Evolutionary conservation across 192 early-diverging fungal species (phyloP).

Genomic region (Entrophospora sp.): DNA sequence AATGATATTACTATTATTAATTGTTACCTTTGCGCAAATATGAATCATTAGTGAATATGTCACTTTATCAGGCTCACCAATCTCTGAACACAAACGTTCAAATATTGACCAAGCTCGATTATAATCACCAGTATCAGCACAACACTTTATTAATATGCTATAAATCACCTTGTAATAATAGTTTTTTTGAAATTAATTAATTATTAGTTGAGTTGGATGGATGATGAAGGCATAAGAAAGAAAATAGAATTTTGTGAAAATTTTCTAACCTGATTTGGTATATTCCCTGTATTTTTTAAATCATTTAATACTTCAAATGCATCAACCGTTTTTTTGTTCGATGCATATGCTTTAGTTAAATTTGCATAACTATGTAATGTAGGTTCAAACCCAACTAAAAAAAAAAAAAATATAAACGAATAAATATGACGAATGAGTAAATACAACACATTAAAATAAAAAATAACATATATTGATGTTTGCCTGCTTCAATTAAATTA

Average conservation of each 20-base stretch:
- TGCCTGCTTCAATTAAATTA: constrained; percentile 45
- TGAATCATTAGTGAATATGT: constrained; percentile 87
- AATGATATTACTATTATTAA: too few species aligned
- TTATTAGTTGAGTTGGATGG: too few species aligned
- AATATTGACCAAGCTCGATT: constrained; percentile 87
- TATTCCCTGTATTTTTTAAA: constrained; percentile 56
- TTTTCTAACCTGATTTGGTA: constrained; percentile 34
- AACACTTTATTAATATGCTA: constrained; percentile 84
- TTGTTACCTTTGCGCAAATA: constrained; percentile 70
- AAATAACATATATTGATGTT: constrained; percentile 19
- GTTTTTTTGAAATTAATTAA: too few species aligned
- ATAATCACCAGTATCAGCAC: constrained; percentile 57
- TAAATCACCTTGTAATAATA: constrained; percentile 75
- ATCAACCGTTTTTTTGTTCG: constrained; percentile 46
- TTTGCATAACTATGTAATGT: constrained; percentile 60
- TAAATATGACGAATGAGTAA: too few species aligned
- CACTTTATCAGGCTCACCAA: constrained; percentile 66
- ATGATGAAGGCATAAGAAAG: too few species aligned
- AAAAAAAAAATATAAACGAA: background rate
- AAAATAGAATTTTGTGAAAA: background rate
- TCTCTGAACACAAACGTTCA: constrained; percentile 75
- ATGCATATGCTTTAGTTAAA: constrained; percentile 62
- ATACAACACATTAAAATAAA: background rate
- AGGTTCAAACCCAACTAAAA: constrained; percentile 25
- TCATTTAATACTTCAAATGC: constrained; percentile 69